These are phyloP conservation scores for Biscutella laevigata DNA, from an alignment of 441 rosid genomes.

Conservation along the genomic window DNA sequence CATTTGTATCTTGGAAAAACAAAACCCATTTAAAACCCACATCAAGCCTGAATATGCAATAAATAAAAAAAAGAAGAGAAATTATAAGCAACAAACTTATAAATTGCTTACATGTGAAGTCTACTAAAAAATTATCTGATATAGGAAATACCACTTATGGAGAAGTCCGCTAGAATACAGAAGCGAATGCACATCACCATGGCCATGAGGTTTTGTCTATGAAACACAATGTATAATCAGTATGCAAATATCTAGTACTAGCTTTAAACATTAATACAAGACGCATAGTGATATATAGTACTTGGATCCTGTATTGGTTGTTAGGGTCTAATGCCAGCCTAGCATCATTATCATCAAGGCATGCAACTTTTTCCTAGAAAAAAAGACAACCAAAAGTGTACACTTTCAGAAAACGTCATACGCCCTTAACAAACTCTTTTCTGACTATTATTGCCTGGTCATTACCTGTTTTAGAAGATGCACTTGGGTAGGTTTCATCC, in stretches of 20 bases:
- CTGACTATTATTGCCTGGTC: not conserved
- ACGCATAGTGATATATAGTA: no score
- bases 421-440: not conserved
- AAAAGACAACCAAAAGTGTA: not conserved
- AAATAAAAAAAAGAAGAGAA: not conserved
- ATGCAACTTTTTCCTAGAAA: slow-evolving; percentile 91
- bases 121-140: not conserved
- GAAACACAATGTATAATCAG: slow-evolving; percentile 22
- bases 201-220: slow-evolving; percentile 97
- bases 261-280: not conserved
- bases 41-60: slow-evolving; percentile 48
- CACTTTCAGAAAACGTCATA: not conserved
- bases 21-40: slow-evolving; percentile 82
- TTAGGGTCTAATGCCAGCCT: slow-evolving; percentile 73
- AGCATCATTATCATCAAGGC: slow-evolving; percentile 90
- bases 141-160: slow-evolving; percentile 39
- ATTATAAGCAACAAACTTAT: not conserved
- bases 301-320: slow-evolving; percentile 82
- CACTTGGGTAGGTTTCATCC: slow-evolving; percentile 82
- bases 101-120: not conserved
- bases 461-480: slow-evolving; percentile 89
- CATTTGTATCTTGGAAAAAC: slow-evolving; percentile 98
- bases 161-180: slow-evolving; percentile 85
- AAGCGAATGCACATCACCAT: slow-evolving; percentile 92
- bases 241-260: not conserved